A percentile compares a stretch with the other conserved stretches of the same genome.
These are phyloP conservation scores for Linaria vulgaris DNA, from an alignment of 257 asterid genomes.

Conservation along the genomic window DNA sequence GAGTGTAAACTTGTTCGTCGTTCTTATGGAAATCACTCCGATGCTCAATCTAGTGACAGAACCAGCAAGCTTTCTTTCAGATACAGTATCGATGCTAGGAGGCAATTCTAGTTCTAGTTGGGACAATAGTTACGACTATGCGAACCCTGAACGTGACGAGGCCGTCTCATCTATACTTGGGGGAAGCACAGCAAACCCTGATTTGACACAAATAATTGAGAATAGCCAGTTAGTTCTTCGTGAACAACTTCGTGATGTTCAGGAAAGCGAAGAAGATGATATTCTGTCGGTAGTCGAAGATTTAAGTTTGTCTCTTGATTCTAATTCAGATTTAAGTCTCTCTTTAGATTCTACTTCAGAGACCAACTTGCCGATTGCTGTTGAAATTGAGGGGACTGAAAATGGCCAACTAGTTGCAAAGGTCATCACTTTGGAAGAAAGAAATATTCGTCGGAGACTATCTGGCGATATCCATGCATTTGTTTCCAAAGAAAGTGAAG, in stretches of 20 bases:
- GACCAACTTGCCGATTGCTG: constrained; percentile 68
- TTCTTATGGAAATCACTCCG: constrained; percentile 54
- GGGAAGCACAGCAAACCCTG: constrained; percentile 25
- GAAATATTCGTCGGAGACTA: constrained; percentile 38
- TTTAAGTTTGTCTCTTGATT: constrained; percentile 41
- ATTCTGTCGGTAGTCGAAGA: constrained; percentile 49
- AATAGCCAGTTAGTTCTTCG: constrained; percentile 27
- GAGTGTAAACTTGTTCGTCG: too few species aligned
- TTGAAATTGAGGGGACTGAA: constrained; percentile 64
- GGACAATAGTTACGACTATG: constrained; percentile 32
- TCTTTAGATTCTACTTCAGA: constrained; percentile 41
- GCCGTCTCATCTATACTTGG: constrained; percentile 25
- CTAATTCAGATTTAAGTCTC: constrained; percentile 40
- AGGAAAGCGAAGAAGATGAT: constrained; percentile 54
- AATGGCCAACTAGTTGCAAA: constrained; percentile 71
- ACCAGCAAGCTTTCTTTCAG: constrained; percentile 63
- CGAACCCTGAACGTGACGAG: constrained; percentile 26
- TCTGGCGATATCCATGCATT: constrained; percentile 29
- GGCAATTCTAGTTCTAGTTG: constrained; percentile 35
- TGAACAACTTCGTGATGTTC: constrained; percentile 11
- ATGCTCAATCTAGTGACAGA: constrained; percentile 69
- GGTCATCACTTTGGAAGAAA: constrained; percentile 69
- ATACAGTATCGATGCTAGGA: constrained; percentile 40
- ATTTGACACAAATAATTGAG: constrained; percentile 19
- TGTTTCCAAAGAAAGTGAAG: constrained; percentile 33